Evolutionary conservation across 768 basidiomycete species (phyloP), one percentile per base, ranked within the genome.

Genomic region (Suillus variegatus): DNA sequence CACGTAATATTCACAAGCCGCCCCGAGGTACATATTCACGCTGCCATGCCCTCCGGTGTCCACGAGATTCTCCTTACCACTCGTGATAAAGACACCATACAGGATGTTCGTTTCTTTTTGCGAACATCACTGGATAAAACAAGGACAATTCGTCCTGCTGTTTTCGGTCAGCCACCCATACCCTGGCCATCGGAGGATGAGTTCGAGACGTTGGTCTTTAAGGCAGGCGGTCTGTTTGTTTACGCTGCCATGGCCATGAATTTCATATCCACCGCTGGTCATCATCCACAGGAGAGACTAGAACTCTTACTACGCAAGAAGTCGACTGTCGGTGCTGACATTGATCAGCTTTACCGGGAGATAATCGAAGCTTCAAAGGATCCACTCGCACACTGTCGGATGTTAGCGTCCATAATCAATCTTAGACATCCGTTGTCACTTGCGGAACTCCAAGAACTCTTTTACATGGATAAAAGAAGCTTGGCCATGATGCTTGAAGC

Each of bases 161-260:
- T 49, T 2, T 64, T 68, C 64, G 35, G 22, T 2, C 64, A 36
- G 1, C 57, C 65, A 6, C 64, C 65, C 7, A 36, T 63, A 5
- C 65, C 64, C 3, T 71, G 71, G 71, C 71, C 71, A 6, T 68
- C 64, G 9, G 62, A 61, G 8, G 62, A 66, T 40, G 69, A 64
- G 22, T 41, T 71, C 18, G 66, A 70, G 10, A 58, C 65, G 0
- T 60, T 71, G 25, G 64, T 66, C 2, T 58, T 60, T 1, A 66
- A 63, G 13, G 68, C 71, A 2, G 62, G 28, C 12, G 69, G 67
- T 6, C 60, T 64, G 1, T 72, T 70, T 35, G 52, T 72, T 2
- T 72, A 70, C n/a, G 65, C 71, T 3, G 60, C 67, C 9, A 72
- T 67, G 18, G 64, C 68, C 22, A 25, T 70, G 35, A 68, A 63